phyloP scores from a whole-genome alignment of 2,329 filamentous ascomycete genomes.

The Penicillium griseofulvum region DNA sequence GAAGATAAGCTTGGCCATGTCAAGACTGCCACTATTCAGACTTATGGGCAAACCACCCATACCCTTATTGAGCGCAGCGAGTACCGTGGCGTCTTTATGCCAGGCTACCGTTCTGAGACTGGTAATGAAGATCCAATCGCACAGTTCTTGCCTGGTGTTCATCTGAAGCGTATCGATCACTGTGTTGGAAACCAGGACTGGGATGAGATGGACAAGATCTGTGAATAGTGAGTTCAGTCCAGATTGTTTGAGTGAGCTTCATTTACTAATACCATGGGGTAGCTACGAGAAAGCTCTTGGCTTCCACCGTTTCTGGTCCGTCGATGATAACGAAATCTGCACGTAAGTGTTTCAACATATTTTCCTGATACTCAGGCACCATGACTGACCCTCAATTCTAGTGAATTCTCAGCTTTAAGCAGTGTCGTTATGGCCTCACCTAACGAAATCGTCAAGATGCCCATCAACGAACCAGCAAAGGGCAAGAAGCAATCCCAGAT shows the following conservation, averaged over 20 bases:
- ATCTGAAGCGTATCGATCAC: slow-evolving; percentile 80
- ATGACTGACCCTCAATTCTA: slow-evolving; percentile 10
- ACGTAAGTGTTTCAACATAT: slow-evolving; percentile 43
- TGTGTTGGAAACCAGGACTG: slow-evolving; percentile 97
- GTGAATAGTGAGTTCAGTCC: slow-evolving; percentile 52
- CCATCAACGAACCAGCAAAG: slow-evolving; percentile 90
- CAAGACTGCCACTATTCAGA: slow-evolving; percentile 75
- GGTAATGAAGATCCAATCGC: slow-evolving; percentile 47
- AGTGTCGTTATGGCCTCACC: slow-evolving; percentile 86
- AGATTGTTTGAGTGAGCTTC: background rate
- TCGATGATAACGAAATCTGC: slow-evolving; percentile 89
- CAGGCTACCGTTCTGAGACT: slow-evolving; percentile 67
- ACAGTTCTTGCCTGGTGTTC: slow-evolving; percentile 59
- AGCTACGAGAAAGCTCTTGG: slow-evolving; percentile 85
- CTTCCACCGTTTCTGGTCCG: slow-evolving; percentile 97
- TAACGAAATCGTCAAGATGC: slow-evolving; percentile 91
- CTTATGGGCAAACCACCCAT: slow-evolving; percentile 94
- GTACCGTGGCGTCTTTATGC: slow-evolving; percentile 77
- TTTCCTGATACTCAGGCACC: background rate
- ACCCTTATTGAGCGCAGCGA: slow-evolving; percentile 72
- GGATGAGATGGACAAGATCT: slow-evolving; percentile 73
- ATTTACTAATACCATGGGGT: slow-evolving; percentile 1
- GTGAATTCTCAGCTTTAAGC: slow-evolving; percentile 81
- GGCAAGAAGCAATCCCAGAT: slow-evolving; percentile 93
- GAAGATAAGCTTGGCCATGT: slow-evolving; percentile 65